These are phyloP conservation scores for Silene coronaria DNA, from an alignment of 179 eudicot species.

Conservation along the genomic window DNA sequence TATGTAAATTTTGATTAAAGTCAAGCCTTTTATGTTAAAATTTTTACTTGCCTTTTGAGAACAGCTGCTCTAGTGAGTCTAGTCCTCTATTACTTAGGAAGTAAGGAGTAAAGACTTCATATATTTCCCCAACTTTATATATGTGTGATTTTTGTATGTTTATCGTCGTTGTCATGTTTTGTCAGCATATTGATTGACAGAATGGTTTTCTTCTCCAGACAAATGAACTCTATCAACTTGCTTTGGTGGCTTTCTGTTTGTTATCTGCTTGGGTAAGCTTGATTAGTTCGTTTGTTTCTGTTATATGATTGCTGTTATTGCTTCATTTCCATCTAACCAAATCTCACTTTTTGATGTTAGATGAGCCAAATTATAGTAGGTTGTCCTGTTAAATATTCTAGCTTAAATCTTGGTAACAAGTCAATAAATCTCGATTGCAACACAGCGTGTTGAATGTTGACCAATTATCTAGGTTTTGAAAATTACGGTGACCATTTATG, in stretches of 20 bases:
- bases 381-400: not conserved
- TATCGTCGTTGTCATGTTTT: not conserved
- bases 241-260: slow-evolving; percentile 94
- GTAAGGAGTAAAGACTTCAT: not conserved
- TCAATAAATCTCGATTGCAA: not conserved
- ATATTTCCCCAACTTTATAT: not conserved
- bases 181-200: slow-evolving; percentile 8
- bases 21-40: too few relatives aligned
- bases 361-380: not conserved
- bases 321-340: not conserved
- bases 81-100: too few relatives aligned
- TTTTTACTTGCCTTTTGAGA: too few relatives aligned
- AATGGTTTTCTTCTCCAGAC: slow-evolving; percentile 49
- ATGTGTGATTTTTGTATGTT: not conserved
- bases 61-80: too few relatives aligned
- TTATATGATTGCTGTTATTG: not conserved
- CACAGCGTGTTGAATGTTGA: not conserved
- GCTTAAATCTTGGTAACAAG: not conserved
- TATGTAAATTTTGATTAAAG: too few relatives aligned
- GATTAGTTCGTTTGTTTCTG: slow-evolving; percentile 9
- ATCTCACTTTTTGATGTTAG: not conserved
- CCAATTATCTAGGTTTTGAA: not conserved
- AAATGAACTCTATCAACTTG: slow-evolving; percentile 95
- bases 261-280: slow-evolving; percentile 90
- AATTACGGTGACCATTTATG: not conserved